Percentiles rank a stretch among this genome's conserved stretches.
Conservation (phyloP, 1,284 basidiomycete species). For the Microbotryum lychnidis-dioicae region DNA sequence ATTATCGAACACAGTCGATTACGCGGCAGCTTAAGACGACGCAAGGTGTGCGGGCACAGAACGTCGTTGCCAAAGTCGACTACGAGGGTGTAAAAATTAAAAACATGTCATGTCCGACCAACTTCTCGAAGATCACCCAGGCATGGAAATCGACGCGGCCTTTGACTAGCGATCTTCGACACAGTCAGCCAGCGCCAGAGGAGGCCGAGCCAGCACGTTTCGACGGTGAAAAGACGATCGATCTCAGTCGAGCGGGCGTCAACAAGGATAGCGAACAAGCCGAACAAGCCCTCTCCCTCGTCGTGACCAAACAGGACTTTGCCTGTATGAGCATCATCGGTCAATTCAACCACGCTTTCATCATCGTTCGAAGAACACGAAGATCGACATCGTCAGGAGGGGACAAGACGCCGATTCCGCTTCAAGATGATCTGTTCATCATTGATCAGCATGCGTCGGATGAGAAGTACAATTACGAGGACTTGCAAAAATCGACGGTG, state of each 20-base stretch:
- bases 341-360: slow-evolving; percentile 95
- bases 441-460: slow-evolving; percentile 63
- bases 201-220: background rate
- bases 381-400: background rate
- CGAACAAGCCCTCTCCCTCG: slow-evolving; percentile 65
- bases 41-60: too few relatives aligned
- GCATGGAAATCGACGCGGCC: too few relatives aligned
- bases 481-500: slow-evolving; percentile 72
- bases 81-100: too few relatives aligned
- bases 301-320: slow-evolving; percentile 86
- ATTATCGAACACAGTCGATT: too few relatives aligned
- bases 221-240: background rate
- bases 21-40: too few relatives aligned
- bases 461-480: slow-evolving; percentile 98
- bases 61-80: too few relatives aligned
- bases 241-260: slow-evolving; percentile 50
- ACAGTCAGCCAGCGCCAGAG: too few relatives aligned
- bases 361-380: slow-evolving; percentile 60
- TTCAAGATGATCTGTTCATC: slow-evolving; percentile 81
- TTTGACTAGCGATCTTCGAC: too few relatives aligned
- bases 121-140: too few relatives aligned
- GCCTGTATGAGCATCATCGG: slow-evolving; percentile 73
- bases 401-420: slow-evolving; percentile 19
- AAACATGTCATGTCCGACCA: too few relatives aligned
- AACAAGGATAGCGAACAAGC: slow-evolving; percentile 54